Evolutionary conservation across 768 basidiomycete genomes (phyloP), one percentile per base, ranked within the genome.

Genomic region (Mycena alexandri): DNA sequence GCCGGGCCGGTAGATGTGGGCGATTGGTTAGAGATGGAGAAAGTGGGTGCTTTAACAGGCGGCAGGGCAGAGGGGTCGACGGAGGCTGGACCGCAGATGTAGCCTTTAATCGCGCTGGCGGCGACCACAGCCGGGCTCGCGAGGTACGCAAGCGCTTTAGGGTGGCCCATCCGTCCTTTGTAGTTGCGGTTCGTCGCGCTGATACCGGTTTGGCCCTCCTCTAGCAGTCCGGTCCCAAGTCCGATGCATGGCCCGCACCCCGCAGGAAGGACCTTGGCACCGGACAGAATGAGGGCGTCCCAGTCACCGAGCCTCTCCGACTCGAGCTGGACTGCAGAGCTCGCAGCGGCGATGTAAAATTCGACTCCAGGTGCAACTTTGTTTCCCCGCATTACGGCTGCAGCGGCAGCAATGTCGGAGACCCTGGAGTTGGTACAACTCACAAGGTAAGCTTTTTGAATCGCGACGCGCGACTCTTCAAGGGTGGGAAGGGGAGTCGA

Each of bases 181-280:
- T 98, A 99, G 76, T 99, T 99, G 79, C 98, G 85, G 80, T 99
- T 99, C 9, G 97, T 99, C 5, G 98, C 98, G 70, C 95, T 97
- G 76, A 99, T 99, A 1, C 98, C 97, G 1, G 91, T 92, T 78
- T 99, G 87, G 2, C 97, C 98, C 70, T 99, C 96, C 77, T 98
- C 92, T 41, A 99, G 81, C 59, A 99, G 80, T 13, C 98, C 98
- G 0, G 89, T 91, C 2, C 98, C 98, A 6, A 99, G 87, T 22
- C 98, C 98, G 69, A 99, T 99, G 77, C 98, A 99, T 3, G 98
- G 98, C 0, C 98, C 98, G 75, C 98, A 99, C 0, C 98, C 98
- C 0, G 97, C 92, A 13, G 98, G 98, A 0, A 99, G 86, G 2
- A 92, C 89, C 78, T 93, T 95, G 9, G 97, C 98, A 0, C 98